Evolutionary conservation across 2,329 filamentous ascomycete species (phyloP).

Genomic region (Fusarium dlaminii): DNA sequence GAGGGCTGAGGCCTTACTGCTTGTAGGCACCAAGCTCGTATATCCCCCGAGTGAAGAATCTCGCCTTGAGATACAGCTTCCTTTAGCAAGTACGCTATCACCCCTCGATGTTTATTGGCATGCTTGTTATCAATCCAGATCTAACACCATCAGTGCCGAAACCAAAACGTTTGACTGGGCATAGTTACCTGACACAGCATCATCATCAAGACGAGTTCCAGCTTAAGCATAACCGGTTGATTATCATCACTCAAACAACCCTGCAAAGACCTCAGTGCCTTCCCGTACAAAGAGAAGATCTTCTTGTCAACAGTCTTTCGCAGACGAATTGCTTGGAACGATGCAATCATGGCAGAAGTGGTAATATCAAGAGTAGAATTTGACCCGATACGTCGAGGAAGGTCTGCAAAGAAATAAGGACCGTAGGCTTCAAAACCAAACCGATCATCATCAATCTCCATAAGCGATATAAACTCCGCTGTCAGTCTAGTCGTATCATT

Average conservation of each 20-base stretch:
- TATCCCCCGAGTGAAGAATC: background rate
- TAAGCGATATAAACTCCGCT: background rate
- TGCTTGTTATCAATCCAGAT: slow-evolving; percentile 24
- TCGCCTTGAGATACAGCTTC: background rate
- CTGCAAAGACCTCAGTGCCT: slow-evolving; percentile 2
- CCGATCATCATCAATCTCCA: slow-evolving; percentile 10
- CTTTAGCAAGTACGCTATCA: background rate
- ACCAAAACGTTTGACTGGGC: fast-evolving
- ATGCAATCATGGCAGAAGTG: background rate
- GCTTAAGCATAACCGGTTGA: background rate
- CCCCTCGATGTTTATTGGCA: slow-evolving; percentile 2
- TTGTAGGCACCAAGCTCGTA: slow-evolving; percentile 14
- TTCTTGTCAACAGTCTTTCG: background rate
- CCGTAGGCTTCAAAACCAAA: slow-evolving; percentile 11
- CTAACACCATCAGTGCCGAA: background rate
- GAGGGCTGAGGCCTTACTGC: background rate
- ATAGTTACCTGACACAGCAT: slow-evolving; percentile 17
- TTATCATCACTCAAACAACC: background rate
- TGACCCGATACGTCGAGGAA: slow-evolving; percentile 8
- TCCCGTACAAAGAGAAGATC: background rate
- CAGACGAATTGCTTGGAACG: slow-evolving; percentile 2
- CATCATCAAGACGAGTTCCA: slow-evolving; percentile 17
- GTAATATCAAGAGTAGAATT: slow-evolving; percentile 6
- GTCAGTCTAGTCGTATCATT: background rate
- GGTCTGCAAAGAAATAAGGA: background rate